Percentiles rank a stretch among this genome's conserved stretches.
phyloP scores from a whole-genome alignment of 164 flowering plant species.

The Macadamia tetraphylla region DNA sequence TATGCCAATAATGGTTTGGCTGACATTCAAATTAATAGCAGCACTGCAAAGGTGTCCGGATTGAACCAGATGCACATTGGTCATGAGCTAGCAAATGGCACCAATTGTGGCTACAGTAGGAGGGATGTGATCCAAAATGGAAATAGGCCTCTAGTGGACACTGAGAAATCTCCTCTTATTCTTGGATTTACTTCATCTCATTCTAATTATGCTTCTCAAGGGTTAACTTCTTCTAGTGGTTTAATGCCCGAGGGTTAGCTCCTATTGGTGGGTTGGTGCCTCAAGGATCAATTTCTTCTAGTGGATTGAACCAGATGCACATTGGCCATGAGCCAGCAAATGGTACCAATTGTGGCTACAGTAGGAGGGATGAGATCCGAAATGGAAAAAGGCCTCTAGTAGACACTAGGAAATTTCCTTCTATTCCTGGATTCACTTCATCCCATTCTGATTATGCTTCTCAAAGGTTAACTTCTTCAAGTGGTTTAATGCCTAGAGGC shows the following conservation, averaged over 20 bases:
- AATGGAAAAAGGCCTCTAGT: too few relatives aligned
- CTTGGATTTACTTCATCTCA: background rate
- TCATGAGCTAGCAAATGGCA: background rate
- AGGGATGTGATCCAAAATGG: background rate
- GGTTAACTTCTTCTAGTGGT: background rate
- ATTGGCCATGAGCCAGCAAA: background rate
- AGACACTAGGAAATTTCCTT: too few relatives aligned
- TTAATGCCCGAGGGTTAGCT: too few relatives aligned
- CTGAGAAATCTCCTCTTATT: background rate
- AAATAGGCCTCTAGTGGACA: background rate
- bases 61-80: background rate
- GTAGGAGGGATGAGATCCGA: too few relatives aligned
- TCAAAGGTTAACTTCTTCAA: too few relatives aligned
- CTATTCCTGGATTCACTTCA: too few relatives aligned
- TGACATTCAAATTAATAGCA: constrained; percentile 3
- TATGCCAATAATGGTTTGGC: background rate
- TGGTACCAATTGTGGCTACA: too few relatives aligned
- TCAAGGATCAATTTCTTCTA: too few relatives aligned
- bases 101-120: background rate
- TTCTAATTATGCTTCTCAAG: background rate
- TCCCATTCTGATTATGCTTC: too few relatives aligned
- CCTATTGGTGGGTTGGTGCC: background rate
- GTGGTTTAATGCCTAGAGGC: too few relatives aligned
- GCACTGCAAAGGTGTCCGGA: background rate
- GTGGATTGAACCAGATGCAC: background rate